Evolutionary conservation across 805 yeast species (phyloP), one percentile per base, ranked within the genome.

Genomic region (Teunomyces atbi): DNA sequence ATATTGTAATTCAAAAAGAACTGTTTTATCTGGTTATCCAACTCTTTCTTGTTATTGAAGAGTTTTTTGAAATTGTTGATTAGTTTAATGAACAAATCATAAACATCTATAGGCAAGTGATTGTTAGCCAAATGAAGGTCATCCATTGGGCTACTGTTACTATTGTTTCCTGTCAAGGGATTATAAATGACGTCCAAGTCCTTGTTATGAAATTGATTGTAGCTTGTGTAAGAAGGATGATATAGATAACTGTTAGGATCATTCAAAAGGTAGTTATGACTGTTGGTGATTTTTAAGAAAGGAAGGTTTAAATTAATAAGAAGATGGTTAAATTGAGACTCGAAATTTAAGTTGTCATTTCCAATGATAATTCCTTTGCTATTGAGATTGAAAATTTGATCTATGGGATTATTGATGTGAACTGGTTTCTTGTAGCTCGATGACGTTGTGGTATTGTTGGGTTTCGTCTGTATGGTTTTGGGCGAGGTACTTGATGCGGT

Each of bases 1-100:
- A 74, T 71, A 61, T 79, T 79, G 57, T 76, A 76, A 57, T 77
- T 74, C 48, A 77, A 64, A 54, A 79, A 79, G 56, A 68, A 79
- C 34, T 77, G 70, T 54, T 67, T 64, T 18, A 79, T 69, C 45
- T 77, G 71, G 48, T 69, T 70, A 54, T 79, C 84, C 45, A 73
- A 56, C 55, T 73, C 68, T 44, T 62, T 62, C 50, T 67, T 68
- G 45, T 60, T 59, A 44, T 53, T 60, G 53, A 72, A 71, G 2
- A 72, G 45, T 44, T 66, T 69, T 47, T 72, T 72, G 54, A 72
- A 71, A 47, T 71, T 71, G 56, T 70, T 71, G 49, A 73, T 68
- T 36, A 73, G 64, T 51, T 70, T 72, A 35, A 71, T 70, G 55
- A 72, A 73, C 41, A 72, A 57, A 41, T 71, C 75, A 51, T 73